These are phyloP conservation scores for Botrytis deweyae DNA, from an alignment of 2,329 filamentous ascomycete species.

Conservation along the genomic window DNA sequence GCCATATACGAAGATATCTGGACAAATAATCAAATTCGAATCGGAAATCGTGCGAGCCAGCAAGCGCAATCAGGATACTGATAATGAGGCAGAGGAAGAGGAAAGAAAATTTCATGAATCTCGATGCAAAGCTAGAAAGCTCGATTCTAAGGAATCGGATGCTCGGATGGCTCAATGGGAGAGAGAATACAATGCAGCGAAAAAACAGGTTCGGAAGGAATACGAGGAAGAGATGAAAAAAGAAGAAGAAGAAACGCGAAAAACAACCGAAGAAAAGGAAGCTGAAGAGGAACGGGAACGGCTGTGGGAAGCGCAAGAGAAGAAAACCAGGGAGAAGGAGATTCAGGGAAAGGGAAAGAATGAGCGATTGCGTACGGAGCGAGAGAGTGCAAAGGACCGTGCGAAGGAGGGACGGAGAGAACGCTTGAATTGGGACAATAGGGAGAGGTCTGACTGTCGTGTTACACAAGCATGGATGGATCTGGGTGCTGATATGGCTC, in stretches of 20 bases:
- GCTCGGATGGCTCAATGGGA: not conserved
- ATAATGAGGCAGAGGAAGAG: not conserved
- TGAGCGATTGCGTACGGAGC: not conserved
- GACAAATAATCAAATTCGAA: not conserved
- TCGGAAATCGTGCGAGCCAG: not conserved
- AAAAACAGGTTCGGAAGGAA: not conserved
- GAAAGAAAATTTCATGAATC: not conserved
- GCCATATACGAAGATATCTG: not conserved
- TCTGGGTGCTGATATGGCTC: not conserved
- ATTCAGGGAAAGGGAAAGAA: not conserved
- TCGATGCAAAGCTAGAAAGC: not conserved
- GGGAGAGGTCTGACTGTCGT: not conserved
- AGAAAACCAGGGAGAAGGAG: not conserved
- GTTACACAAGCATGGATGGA: slow-evolving; percentile 5
- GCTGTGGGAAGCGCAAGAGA: not conserved
- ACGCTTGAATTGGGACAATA: not conserved
- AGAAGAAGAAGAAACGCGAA: not conserved
- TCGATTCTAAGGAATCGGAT: not conserved
- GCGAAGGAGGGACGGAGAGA: not conserved
- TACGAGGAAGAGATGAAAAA: not conserved
- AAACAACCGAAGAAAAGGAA: not conserved
- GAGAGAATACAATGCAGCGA: not conserved
- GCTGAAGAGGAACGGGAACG: not conserved
- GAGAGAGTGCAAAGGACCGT: not conserved
- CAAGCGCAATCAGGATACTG: not conserved